Evolutionary conservation across 352 stramenopile species (phyloP).

Genomic region (Pythium rishiriense): DNA sequence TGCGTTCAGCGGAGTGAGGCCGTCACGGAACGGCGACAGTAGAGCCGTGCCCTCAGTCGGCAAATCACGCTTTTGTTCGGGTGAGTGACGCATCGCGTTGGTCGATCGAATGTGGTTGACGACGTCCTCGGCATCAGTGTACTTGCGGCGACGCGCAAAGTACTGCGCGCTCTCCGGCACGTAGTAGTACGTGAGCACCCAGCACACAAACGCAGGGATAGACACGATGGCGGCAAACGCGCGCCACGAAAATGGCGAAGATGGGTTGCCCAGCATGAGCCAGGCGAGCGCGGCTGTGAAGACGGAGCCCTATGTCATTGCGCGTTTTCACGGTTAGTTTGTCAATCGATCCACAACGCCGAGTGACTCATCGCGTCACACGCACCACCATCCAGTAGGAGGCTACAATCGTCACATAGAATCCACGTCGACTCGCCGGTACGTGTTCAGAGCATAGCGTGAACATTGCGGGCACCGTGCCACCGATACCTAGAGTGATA

Average conservation of each 20-base stretch:
- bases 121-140: constrained; percentile 55
- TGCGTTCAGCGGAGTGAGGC: constrained; percentile 8
- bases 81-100: constrained; percentile 28
- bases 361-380: too few relatives aligned
- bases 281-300: constrained; percentile 83
- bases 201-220: constrained; percentile 66
- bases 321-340: too few relatives aligned
- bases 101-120: constrained; percentile 56
- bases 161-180: constrained; percentile 86
- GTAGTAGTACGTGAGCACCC: constrained; percentile 63
- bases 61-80: background rate
- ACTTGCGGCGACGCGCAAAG: constrained; percentile 48
- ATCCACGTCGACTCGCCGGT: constrained; percentile 64
- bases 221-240: constrained; percentile 74
- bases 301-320: constrained; percentile 56
- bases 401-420: constrained; percentile 86
- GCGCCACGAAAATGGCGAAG: constrained; percentile 59
- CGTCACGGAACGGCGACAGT: constrained; percentile 30
- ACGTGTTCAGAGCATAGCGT: constrained; percentile 88
- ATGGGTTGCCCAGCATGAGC: constrained; percentile 69
- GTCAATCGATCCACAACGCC: too few relatives aligned
- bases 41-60: constrained; percentile 30
- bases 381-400: constrained; percentile 90
- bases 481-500: constrained; percentile 88
- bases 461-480: constrained; percentile 86